Evolutionary conservation across 176 grass and related monocot genomes (phyloP).

Genomic region (Cenchrus purpureus): DNA sequence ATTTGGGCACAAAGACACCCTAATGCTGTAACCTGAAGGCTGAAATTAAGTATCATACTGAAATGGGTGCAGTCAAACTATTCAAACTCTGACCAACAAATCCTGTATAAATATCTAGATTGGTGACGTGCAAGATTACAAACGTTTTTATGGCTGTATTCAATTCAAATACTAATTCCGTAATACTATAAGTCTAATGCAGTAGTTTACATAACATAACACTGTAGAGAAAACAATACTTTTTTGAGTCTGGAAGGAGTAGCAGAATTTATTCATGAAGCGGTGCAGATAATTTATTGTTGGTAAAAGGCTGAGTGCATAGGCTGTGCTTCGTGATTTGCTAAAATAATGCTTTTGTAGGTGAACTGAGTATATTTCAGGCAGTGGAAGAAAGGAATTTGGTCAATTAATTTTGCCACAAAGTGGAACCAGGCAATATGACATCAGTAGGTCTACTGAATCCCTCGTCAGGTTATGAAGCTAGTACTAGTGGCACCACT

Average conservation of each 20-base stretch:
- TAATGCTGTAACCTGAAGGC: background rate
- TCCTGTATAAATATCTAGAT: background rate
- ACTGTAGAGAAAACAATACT: background rate
- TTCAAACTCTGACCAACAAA: background rate
- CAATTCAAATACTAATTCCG: background rate
- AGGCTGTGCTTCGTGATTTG: conserved; percentile 13
- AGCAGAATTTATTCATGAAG: background rate
- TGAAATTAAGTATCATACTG: background rate
- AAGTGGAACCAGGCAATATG: conserved; percentile 45
- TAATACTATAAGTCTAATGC: background rate
- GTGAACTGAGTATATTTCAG: conserved; percentile 12
- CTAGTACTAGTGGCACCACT: conserved; percentile 42
- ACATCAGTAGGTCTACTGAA: conserved; percentile 52
- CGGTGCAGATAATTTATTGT: background rate
- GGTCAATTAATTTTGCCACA: conserved; percentile 4
- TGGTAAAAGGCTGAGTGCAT: background rate
- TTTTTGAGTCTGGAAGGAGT: background rate
- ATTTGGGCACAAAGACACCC: background rate
- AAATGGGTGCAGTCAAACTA: background rate
- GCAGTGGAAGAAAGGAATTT: background rate
- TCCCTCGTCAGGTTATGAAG: conserved; percentile 50
- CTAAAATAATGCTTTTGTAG: conserved; percentile 39
- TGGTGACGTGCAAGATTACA: background rate
- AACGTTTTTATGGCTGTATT: background rate
- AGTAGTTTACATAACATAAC: background rate